These are phyloP conservation scores for Fusarium paranaense DNA, from an alignment of 2,329 filamentous ascomycete species.

Conservation along the genomic window DNA sequence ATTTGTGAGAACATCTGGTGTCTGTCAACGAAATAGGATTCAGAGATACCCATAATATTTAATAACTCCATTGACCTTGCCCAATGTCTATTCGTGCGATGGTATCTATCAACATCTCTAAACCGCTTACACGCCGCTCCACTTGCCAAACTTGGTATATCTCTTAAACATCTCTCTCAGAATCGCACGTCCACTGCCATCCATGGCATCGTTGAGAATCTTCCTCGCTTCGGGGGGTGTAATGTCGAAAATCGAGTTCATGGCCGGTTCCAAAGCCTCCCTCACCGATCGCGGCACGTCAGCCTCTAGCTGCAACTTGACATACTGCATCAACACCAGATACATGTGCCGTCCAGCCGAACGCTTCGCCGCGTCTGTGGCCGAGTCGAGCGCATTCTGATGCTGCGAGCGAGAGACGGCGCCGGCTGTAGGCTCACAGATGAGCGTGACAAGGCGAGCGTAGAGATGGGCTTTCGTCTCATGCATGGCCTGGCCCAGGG, in stretches of 20 bases:
- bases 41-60: constrained; percentile 35
- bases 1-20: background rate
- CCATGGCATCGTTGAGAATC: constrained; percentile 70
- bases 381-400: constrained; percentile 65
- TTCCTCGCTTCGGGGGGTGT: constrained; percentile 66
- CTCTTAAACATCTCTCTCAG: constrained; percentile 68
- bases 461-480: constrained; percentile 62
- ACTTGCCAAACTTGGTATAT: constrained; percentile 73
- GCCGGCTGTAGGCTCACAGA: constrained; percentile 69
- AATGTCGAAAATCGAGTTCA: constrained; percentile 70
- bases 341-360: constrained; percentile 73
- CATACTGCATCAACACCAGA: constrained; percentile 68
- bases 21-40: background rate
- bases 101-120: constrained; percentile 35
- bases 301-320: constrained; percentile 70
- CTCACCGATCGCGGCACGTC: constrained; percentile 62
- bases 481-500: constrained; percentile 46
- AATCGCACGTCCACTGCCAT: constrained; percentile 68
- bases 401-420: constrained; percentile 63
- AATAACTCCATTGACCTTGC: constrained; percentile 21
- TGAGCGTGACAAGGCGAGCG: constrained; percentile 66
- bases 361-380: constrained; percentile 70
- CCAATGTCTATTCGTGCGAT: constrained; percentile 14
- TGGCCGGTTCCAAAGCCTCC: constrained; percentile 67
- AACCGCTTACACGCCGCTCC: constrained; percentile 64